A percentile compares a stretch with the other conserved stretches of the same genome.
Evolutionary conservation across 257 asterid species (phyloP).

Genomic region (Scutellaria barbata): DNA sequence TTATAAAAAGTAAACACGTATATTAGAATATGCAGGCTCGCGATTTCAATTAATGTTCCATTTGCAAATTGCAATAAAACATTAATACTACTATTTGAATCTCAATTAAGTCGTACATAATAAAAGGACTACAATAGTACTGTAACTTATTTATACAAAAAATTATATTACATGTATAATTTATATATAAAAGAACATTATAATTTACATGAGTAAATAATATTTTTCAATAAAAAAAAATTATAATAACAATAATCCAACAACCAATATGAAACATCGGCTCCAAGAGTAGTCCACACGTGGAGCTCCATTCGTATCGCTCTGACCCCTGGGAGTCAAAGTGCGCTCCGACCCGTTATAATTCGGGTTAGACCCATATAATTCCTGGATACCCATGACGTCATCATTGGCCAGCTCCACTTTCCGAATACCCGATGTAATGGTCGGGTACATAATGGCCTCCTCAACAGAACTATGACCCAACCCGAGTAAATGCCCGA

Average conservation of each 20-base stretch:
- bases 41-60: too few species aligned
- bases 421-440: constrained; percentile 63
- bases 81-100: too few species aligned
- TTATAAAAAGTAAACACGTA: too few species aligned
- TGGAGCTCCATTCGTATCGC: constrained; percentile 48
- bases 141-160: too few species aligned
- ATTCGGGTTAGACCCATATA: constrained; percentile 84
- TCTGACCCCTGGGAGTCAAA: constrained; percentile 44
- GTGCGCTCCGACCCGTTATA: constrained; percentile 47
- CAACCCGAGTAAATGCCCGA: constrained; percentile 89
- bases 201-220: too few species aligned
- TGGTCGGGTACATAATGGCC: constrained; percentile 80
- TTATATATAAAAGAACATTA: too few species aligned
- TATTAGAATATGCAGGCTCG: too few species aligned
- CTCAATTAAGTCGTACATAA: too few species aligned
- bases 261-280: constrained; percentile 3
- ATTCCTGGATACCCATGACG: constrained; percentile 60
- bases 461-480: constrained; percentile 85
- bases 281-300: constrained; percentile 20
- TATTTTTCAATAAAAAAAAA: background rate
- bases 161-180: too few species aligned
- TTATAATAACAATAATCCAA: constrained; percentile 34
- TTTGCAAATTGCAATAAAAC: too few species aligned
- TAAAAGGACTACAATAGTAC: too few species aligned
- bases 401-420: constrained; percentile 69